These are phyloP conservation scores for Russula lepida DNA, from an alignment of 768 basidiomycete genomes.

Conservation along the genomic window DNA sequence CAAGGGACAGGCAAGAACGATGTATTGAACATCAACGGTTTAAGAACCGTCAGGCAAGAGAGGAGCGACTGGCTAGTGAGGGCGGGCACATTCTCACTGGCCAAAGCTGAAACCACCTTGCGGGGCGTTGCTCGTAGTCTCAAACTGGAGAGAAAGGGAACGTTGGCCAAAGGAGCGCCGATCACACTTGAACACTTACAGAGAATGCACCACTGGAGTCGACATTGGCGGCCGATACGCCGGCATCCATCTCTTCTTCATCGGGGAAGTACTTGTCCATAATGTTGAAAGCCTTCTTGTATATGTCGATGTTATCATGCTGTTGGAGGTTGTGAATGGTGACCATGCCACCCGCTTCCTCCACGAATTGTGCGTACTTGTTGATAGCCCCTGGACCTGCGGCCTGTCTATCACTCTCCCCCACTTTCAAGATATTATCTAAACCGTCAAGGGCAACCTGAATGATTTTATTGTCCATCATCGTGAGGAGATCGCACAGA, in stretches of 20 bases:
- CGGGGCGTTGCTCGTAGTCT: constrained; percentile 70
- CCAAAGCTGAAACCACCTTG: constrained; percentile 97
- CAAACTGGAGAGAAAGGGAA: constrained; percentile 47
- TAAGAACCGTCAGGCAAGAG: constrained; percentile 5
- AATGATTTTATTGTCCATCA: constrained; percentile 99
- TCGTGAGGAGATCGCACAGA: constrained; percentile 88
- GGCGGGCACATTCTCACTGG: constrained; percentile 36
- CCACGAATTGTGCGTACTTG: constrained; percentile 89
- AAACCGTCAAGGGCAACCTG: constrained; percentile 96
- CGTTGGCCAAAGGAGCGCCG: background rate
- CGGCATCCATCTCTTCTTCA: constrained; percentile 87
- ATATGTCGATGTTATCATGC: constrained; percentile 98
- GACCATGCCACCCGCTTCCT: constrained; percentile 98
- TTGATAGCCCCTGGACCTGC: constrained; percentile 78
- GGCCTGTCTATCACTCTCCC: constrained; percentile 86
- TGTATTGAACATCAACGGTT: constrained; percentile 12
- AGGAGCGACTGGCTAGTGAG: background rate
- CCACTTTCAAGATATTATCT: constrained; percentile 97
- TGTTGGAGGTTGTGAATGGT: constrained; percentile 98
- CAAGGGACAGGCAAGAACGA: constrained; percentile 13
- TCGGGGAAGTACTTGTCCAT: constrained; percentile 99
- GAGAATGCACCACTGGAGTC: constrained; percentile 68
- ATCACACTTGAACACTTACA: constrained; percentile 35
- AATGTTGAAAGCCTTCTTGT: constrained; percentile 99
- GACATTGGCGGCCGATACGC: constrained; percentile 65